phyloP scores from a whole-genome alignment of 495 filamentous ascomycete genomes.

The Penicillium flavigenum region DNA sequence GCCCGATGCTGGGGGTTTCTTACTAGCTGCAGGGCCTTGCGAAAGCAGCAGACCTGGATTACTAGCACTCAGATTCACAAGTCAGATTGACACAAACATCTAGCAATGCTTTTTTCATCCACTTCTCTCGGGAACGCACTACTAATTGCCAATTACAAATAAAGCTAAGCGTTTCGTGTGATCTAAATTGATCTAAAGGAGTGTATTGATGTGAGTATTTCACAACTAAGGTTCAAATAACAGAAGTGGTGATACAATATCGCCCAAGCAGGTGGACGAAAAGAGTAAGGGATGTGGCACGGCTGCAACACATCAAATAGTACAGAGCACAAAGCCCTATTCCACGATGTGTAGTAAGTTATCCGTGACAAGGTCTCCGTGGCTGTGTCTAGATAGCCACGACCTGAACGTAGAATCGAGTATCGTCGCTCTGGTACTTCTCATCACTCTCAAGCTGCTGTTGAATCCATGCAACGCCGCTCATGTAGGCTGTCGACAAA shows the following conservation, averaged over 20 bases:
- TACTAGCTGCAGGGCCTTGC: too few relatives aligned
- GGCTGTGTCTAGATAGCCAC: constrained; percentile 18
- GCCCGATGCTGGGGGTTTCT: too few relatives aligned
- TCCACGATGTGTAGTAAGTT: background rate
- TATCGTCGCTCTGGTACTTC: constrained; percentile 26
- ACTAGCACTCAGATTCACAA: too few relatives aligned
- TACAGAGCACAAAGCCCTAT: background rate
- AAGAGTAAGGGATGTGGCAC: background rate
- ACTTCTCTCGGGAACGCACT: too few relatives aligned
- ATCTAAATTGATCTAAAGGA: background rate
- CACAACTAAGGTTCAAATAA: background rate
- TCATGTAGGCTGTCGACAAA: constrained; percentile 23
- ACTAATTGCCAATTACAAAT: too few relatives aligned
- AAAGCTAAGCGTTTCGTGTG: too few relatives aligned
- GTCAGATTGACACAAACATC: too few relatives aligned
- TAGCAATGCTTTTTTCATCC: too few relatives aligned
- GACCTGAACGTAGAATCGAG: constrained; percentile 30
- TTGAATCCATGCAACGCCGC: constrained; percentile 30
- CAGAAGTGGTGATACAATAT: background rate
- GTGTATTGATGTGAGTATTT: background rate
- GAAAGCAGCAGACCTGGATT: too few relatives aligned
- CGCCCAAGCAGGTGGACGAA: background rate
- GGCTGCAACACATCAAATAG: background rate
- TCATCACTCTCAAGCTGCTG: constrained; percentile 29
- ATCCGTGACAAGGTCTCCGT: background rate